Conservation (phyloP, 208 protist species). For the Entamoeba histolytica region DNA sequence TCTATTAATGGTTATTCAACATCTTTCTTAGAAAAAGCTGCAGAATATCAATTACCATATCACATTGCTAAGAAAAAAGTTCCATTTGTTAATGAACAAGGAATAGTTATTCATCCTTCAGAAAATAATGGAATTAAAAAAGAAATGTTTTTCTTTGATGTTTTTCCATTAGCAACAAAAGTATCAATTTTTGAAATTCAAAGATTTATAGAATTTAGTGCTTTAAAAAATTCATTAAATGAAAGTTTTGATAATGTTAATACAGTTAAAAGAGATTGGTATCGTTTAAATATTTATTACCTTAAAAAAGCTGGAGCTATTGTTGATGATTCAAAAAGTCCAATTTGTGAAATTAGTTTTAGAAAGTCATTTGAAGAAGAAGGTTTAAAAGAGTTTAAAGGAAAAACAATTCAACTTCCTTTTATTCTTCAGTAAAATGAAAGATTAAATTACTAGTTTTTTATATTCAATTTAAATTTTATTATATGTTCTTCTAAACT, state of each 20-base stretch:
- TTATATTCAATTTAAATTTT: too few species aligned
- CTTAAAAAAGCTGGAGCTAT: background rate
- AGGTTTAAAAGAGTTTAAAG: background rate
- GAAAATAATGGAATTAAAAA: slow-evolving; percentile 11
- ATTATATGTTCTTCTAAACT: too few species aligned
- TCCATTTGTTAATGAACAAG: slow-evolving; percentile 35
- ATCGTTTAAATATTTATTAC: background rate
- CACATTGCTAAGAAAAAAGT: slow-evolving; percentile 73
- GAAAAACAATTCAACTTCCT: background rate
- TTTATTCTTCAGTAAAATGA: too few species aligned
- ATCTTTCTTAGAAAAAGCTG: slow-evolving; percentile 39
- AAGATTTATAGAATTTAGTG: background rate
- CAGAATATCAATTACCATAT: slow-evolving; percentile 5
- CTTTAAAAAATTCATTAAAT: background rate
- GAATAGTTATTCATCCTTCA: background rate
- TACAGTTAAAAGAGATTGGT: background rate
- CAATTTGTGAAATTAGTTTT: background rate
- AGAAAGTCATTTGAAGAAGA: background rate
- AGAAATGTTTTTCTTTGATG: slow-evolving; percentile 24
- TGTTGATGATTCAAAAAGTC: background rate
- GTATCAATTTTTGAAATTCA: background rate
- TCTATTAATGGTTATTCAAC: slow-evolving; percentile 66
- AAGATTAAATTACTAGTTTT: too few species aligned
- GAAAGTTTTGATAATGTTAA: background rate
- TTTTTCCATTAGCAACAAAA: background rate